Base-by-base conservation (phyloP, 768 basidiomycete species). In the Trametes cubensis region DNA sequence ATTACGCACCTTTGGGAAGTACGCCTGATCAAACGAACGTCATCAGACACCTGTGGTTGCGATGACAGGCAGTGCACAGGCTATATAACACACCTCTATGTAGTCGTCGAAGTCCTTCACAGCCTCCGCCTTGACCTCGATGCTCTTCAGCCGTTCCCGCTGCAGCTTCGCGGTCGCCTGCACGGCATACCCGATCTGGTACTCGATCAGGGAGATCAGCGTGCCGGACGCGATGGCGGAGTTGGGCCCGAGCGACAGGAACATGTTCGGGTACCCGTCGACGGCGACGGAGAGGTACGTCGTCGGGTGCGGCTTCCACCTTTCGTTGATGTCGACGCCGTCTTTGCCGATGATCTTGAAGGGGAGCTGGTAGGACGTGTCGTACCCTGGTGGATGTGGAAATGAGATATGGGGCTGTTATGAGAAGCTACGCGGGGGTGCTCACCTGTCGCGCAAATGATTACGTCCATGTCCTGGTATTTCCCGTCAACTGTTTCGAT, bases 241-340 rank as follows among this genome's bases (percentile, higher is more conserved):
- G 69, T 86, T 87, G 1, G 87, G 86, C 0, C 87, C 86, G 11
- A 83, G 67, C 20, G 75, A 68, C 56, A 80, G 75, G 76, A 88
- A 88, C 80, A 81, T 83, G 72, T 87, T 89, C n/a, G 88, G 88
- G 72, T 88, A 88, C 6, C 83, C 85, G 49, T 86, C 83, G 20
- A 84, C 79, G 23, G 82, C 80, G 34, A 88, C 69, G 7, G 82
- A 77, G 6, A 89, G 77, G 70, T 90, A 90, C 4, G 84, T 81
- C 13, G 72, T 71, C 1, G 87, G 85, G 65, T 84, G 77, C 3
- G 85, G 83, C 1, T 71, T 76, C 71, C 83, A 86, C 57, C 80
- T 79, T 18, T 83, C 78, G 55, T 79, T 78, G 6, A 89, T 73
- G 55, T 81, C 76, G 10, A 79, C 66, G 3, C 86, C 85, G 21